Evolutionary conservation across 345 rosid genomes (phyloP).

Genomic region (Acer saccharum): DNA sequence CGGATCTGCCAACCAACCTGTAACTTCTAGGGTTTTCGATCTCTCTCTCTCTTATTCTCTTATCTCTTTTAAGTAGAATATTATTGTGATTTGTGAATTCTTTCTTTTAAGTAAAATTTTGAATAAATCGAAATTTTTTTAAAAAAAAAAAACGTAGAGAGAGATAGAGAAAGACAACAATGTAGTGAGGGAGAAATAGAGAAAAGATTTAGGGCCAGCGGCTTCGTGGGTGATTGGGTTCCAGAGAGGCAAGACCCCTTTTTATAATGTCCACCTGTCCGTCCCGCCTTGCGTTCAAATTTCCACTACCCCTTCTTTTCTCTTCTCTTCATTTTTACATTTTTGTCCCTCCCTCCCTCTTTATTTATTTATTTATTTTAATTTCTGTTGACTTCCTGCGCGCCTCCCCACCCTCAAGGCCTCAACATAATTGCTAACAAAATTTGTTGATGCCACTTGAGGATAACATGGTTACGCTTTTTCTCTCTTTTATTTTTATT

Average conservation of each 20-base stretch:
- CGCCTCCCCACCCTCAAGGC: not conserved
- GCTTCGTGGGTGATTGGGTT: slow-evolving; percentile 17
- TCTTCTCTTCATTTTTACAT: slow-evolving; percentile 9
- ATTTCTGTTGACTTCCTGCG: not conserved
- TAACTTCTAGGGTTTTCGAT: slow-evolving; percentile 24
- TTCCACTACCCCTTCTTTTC: slow-evolving; percentile 3
- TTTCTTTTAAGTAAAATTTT: no score
- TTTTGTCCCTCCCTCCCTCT: not conserved
- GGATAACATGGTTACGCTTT: not conserved
- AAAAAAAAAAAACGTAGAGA: not conserved
- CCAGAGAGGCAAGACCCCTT: slow-evolving; percentile 10
- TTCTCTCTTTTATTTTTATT: not conserved
- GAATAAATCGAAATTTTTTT: no score
- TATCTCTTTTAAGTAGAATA: not conserved
- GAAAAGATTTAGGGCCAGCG: slow-evolving; percentile 28
- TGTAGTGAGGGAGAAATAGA: not conserved
- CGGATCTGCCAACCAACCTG: slow-evolving; percentile 12
- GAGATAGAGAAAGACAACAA: not conserved
- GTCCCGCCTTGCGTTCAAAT: slow-evolving; percentile 30
- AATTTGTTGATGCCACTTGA: not conserved
- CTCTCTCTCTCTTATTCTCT: not conserved
- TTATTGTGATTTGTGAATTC: not conserved
- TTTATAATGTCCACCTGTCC: slow-evolving; percentile 20
- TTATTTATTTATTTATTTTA: not conserved
- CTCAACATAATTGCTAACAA: not conserved